Evolutionary conservation across 306 rosid genomes (phyloP), one percentile per base, ranked within the genome.

Genomic region (Hippophae rhamnoides): DNA sequence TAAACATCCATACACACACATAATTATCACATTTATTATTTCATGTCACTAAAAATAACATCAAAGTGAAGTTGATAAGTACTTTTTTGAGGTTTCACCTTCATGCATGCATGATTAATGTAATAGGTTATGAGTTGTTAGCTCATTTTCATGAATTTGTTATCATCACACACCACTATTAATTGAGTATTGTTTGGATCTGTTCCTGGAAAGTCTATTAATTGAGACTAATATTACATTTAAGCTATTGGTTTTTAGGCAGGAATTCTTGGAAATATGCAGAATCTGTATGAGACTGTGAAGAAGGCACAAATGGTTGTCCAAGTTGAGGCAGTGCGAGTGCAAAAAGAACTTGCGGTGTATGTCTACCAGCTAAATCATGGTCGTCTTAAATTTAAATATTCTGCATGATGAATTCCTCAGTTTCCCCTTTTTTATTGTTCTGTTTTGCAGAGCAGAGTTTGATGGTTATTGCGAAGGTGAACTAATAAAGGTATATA

Each of bases 401-500:
- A 18, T 51, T 53, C 52, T 44, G 38, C 51, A 5, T 52, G 42
- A 46, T 68, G 23, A 50, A 59, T 53, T 76, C 11, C 56, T 63
- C 50, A 40, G 31, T 59, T 47, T 47, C 50, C 47, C 62, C 50
- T 54, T 59, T 72, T 66, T 31, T 58, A 59, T n/a, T 68, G 67
- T 13, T 74, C 61, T 31, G 54, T 38, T 75, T 54, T 83, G 60
- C 89, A 89, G 90, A 60, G 89, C 82, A 64, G 89, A 85, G 76
- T 79, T 89, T 79, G 89, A 86, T 67, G 86, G 95, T 72, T 83
- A 83, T 70, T 83, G 89, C 18, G 89, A 89, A 74, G 95, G 83
- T 38, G 90, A 85, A 73, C 75, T 80, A 64, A 70, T 87, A 70
- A 84, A 82, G 85, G 93, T 87, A 64, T 53, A 43, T 27, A 51